Conservation (phyloP, 805 yeast genomes). For the Maudiozyma pseudohumilis region DNA sequence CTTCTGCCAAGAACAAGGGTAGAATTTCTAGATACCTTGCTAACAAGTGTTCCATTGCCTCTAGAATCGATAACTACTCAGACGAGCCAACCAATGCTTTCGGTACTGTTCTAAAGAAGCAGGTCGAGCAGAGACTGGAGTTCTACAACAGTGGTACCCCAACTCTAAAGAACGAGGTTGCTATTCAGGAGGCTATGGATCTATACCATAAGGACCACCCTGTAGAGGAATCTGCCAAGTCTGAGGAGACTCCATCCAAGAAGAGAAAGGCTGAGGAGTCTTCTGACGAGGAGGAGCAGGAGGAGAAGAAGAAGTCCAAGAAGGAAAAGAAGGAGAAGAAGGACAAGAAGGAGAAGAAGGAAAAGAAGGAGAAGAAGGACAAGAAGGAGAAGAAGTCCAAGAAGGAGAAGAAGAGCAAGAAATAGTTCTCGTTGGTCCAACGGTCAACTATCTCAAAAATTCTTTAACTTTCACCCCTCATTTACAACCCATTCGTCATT, state of each 20-base stretch:
- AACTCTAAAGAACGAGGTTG: conserved; percentile 92
- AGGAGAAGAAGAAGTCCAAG: conserved; percentile 29
- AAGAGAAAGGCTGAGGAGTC: conserved; percentile 29
- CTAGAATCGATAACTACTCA: conserved; percentile 95
- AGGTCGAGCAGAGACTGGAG: conserved; percentile 94
- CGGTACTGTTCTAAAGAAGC: conserved; percentile 85
- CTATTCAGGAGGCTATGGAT: conserved; percentile 83
- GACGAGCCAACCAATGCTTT: conserved; percentile 87
- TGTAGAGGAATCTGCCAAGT: conserved; percentile 29
- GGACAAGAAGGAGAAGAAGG: conserved; percentile 41
- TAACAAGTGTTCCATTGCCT: conserved; percentile 97
- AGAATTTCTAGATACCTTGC: conserved; percentile 97
- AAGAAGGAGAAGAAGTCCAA: conserved; percentile 44
- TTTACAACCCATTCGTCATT: too few relatives aligned
- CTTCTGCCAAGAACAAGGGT: conserved; percentile 95
- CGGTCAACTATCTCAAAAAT: too few relatives aligned
- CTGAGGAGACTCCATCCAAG: conserved; percentile 18
- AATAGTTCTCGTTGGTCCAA: too few relatives aligned
- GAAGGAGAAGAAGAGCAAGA: conserved; percentile 36
- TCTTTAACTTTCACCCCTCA: too few relatives aligned
- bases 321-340: conserved; percentile 40
- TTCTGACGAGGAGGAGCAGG: conserved; percentile 25
- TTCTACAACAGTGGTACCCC: conserved; percentile 95
- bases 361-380: conserved; percentile 40
- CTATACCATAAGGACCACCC: conserved; percentile 43